phyloP scores from a whole-genome alignment of 371 early-diverging fungal genomes.

The Apophysomyces ossiformis region DNA sequence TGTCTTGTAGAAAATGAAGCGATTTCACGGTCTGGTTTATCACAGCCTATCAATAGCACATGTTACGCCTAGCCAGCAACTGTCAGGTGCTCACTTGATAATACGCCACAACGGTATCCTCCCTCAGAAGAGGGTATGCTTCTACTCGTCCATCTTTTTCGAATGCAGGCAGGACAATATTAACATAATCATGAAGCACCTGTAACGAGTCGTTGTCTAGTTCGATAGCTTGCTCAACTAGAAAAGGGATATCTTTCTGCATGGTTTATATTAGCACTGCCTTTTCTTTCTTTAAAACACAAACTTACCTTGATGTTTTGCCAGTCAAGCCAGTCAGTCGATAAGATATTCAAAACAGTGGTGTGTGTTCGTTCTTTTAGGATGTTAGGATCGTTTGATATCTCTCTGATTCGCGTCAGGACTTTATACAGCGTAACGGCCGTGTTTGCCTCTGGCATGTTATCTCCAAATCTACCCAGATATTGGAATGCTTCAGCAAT shows the following conservation, averaged over 20 bases:
- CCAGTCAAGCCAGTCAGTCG: slow-evolving; percentile 49
- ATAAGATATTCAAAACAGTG: slow-evolving; percentile 29
- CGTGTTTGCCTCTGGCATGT: slow-evolving; percentile 39
- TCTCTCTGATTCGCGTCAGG: slow-evolving; percentile 29
- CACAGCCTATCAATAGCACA: slow-evolving; percentile 43
- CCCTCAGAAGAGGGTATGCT: slow-evolving; percentile 52
- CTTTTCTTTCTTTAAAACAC: neutral
- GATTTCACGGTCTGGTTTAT: slow-evolving; percentile 54
- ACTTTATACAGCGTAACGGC: slow-evolving; percentile 37
- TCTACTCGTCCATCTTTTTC: slow-evolving; percentile 43
- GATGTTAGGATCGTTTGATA: slow-evolving; percentile 16
- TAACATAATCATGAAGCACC: slow-evolving; percentile 51
- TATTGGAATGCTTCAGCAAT: slow-evolving; percentile 42
- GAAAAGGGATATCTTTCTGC: slow-evolving; percentile 43
- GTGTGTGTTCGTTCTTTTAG: slow-evolving; percentile 25
- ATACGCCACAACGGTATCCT: slow-evolving; percentile 50
- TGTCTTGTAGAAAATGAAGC: slow-evolving; percentile 40
- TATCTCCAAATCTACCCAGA: slow-evolving; percentile 31
- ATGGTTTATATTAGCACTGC: neutral
- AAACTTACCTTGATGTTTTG: slow-evolving; percentile 37
- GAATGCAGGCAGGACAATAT: slow-evolving; percentile 46
- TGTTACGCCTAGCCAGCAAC: neutral
- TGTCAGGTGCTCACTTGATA: slow-evolving; percentile 42
- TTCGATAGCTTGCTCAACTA: slow-evolving; percentile 54
- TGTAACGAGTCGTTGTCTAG: slow-evolving; percentile 41